Evolutionary conservation across 805 yeast species (phyloP), one percentile per base, ranked within the genome.

Genomic region (Helenozyma baotianmanensis): DNA sequence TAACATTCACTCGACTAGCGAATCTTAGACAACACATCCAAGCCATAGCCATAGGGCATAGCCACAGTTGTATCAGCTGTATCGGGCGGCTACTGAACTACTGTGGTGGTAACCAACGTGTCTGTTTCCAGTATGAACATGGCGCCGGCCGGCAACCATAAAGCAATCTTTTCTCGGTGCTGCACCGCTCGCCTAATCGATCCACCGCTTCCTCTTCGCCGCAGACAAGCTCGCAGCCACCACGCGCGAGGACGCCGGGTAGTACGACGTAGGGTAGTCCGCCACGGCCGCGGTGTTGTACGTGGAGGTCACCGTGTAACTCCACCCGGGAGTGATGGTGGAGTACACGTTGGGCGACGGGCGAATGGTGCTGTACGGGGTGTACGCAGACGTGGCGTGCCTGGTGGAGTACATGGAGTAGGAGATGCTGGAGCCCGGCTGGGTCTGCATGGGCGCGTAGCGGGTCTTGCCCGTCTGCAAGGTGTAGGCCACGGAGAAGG

Each of bases 381-480:
- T 47, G 34, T 74, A 83, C 0, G 83, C 66, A 34, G 86, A 75
- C 1, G 95, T 74, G 12, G 90, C 78, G 54, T 60, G 80, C 43
- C 76, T 67, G 45, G 79, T 71, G 9, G 81, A 54, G 80, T 89
- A 82, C 3, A 80, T 59, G 8, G 81, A 69, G 23, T 67, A 74
- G 1, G 95, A 83, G 16, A 87, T 74, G 8, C 61, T 62, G 1
- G 82, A 51, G 3, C 81, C 84, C 5, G 98, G 97, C 60, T 87
- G 96, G 38, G 68, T 55, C 62, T 89, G 97, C 96, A 88, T 86
- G 33, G 97, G 96, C 1, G 97, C 97, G 57, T 62, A 85, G 48
- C 89, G 74, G 8, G 84, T 76, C 14, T 47, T 58, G 19, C 96
- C 96, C 0, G 92, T 81, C 62, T 90, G 97, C 47, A 48, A 42